phyloP scores from a whole-genome alignment of 2,329 filamentous ascomycete species.

The Pseudogymnoascus sp. region DNA sequence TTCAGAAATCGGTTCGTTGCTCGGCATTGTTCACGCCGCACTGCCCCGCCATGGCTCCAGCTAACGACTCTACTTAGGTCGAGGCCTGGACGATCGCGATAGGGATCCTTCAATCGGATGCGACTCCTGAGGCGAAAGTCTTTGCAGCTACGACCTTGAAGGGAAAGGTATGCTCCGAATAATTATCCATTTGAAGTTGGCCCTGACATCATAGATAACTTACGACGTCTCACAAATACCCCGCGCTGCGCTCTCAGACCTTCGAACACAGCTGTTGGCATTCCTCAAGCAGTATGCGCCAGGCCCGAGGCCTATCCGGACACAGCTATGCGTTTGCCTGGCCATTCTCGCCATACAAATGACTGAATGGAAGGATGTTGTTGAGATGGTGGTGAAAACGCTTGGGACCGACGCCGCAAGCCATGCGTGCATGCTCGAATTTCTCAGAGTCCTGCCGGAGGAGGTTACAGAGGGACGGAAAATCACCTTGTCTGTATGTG shows the following conservation, averaged over 20 bases:
- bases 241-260: slow-evolving; percentile 59
- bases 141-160: slow-evolving; percentile 96
- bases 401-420: slow-evolving; percentile 69
- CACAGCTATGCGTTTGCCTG: slow-evolving; percentile 90
- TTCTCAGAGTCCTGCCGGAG: slow-evolving; percentile 91
- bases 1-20: slow-evolving; percentile 88
- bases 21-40: slow-evolving; percentile 17
- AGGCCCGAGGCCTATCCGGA: slow-evolving; percentile 75
- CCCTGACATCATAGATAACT: slow-evolving; percentile 59
- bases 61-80: slow-evolving; percentile 43
- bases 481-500: slow-evolving; percentile 97
- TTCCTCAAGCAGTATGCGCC: slow-evolving; percentile 73
- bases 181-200: background rate
- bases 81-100: slow-evolving; percentile 88
- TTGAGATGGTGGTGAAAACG: slow-evolving; percentile 69
- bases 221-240: slow-evolving; percentile 91
- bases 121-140: slow-evolving; percentile 76
- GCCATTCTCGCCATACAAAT: slow-evolving; percentile 95
- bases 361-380: slow-evolving; percentile 88
- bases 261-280: slow-evolving; percentile 76
- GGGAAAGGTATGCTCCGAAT: slow-evolving; percentile 66
- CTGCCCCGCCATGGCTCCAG: slow-evolving; percentile 16
- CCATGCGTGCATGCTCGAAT: slow-evolving; percentile 85
- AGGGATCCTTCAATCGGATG: slow-evolving; percentile 72
- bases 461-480: slow-evolving; percentile 99